Conservation (phyloP, 1,139 yeast genomes). For the Nakaseomyces glabratus region DNA sequence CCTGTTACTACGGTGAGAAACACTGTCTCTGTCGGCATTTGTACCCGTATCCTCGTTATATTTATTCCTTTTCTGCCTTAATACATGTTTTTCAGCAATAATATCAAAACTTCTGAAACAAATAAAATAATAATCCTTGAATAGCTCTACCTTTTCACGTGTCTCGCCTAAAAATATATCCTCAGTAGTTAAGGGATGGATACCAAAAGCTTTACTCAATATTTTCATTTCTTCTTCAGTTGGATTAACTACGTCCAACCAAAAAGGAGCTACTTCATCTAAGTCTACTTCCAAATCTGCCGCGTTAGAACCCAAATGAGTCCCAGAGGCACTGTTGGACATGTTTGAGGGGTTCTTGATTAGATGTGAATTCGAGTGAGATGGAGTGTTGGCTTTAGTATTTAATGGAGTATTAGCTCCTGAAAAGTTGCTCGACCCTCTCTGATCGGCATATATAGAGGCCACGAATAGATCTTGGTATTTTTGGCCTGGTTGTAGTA, state of each 20-base stretch:
- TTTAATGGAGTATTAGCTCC: slow-evolving; percentile 25
- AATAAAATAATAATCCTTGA: slow-evolving; percentile 80
- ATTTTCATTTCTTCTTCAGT: slow-evolving; percentile 97
- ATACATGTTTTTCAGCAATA: slow-evolving; percentile 58
- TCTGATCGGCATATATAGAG: slow-evolving; percentile 29
- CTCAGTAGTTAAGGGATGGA: slow-evolving; percentile 92
- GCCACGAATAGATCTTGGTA: slow-evolving; percentile 43
- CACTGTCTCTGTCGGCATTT: slow-evolving; percentile 6
- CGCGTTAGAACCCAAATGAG: slow-evolving; percentile 14
- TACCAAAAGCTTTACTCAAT: slow-evolving; percentile 80
- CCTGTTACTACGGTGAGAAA: slow-evolving; percentile 6
- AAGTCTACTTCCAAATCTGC: slow-evolving; percentile 15
- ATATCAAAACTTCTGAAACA: slow-evolving; percentile 91
- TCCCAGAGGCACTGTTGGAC: slow-evolving; percentile 3
- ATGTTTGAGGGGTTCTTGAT: slow-evolving; percentile 3
- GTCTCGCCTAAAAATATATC: slow-evolving; percentile 92
- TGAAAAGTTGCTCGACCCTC: slow-evolving; percentile 8
- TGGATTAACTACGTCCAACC: slow-evolving; percentile 90
- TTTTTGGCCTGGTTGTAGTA: slow-evolving; percentile 48
- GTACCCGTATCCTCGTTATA: slow-evolving; percentile 9
- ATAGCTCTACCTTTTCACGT: slow-evolving; percentile 88
- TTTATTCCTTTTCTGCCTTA: slow-evolving; percentile 30
- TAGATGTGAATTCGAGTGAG: slow-evolving; percentile 13
- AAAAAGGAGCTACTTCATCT: slow-evolving; percentile 49
- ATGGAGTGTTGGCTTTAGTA: slow-evolving; percentile 14